Evolutionary conservation across 2,329 filamentous ascomycete species (phyloP), one percentile per base, ranked within the genome.

Genomic region (Trichoderma breve): DNA sequence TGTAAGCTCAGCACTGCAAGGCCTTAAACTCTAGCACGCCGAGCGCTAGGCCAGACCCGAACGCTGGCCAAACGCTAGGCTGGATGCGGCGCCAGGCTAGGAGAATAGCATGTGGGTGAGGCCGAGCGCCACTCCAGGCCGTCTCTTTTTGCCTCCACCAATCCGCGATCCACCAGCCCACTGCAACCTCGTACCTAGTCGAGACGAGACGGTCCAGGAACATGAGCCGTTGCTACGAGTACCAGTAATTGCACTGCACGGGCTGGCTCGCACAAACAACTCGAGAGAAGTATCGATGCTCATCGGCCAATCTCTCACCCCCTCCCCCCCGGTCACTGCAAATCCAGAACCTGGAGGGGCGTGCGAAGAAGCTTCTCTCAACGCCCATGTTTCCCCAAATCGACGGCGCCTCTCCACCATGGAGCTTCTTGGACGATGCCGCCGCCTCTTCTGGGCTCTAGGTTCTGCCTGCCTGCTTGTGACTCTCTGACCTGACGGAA

Each of bases 41-140:
- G 65, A 53, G 66, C 65, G 65, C 66, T 70, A 70, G 66, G 66
- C 66, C 66, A 70, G 66, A 51, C 66, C 66, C 66, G 66, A 69
- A 12, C 66, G 63, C 30, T 66, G 26, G 63, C 28, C 26, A 61
- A 24, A 36, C 32, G 62, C 62, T 64, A 64, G 39, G 62, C 62
- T n/a, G 26, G 26, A 64, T 64, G 39, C 39, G 62, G 62, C 39
- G 32, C 32, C 51, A 21, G 65, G 53, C 65, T 68, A 68, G 65
- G 65, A 68, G 65, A 68, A 68, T 68, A 68, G 63, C 66, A 34
- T 61, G 66, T 70, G 66, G 66, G 66, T 70, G 66, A 70, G 66
- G 66, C 66, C 66, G 66, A 70, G 66, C 66, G 66, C 66, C 66
- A 70, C 66, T 51, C 55, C 65, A 68, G 51, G 21, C 36, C 39